Evolutionary conservation across 2,329 filamentous ascomycete genomes (phyloP).

Genomic region (Leptosphaerulina australis): DNA sequence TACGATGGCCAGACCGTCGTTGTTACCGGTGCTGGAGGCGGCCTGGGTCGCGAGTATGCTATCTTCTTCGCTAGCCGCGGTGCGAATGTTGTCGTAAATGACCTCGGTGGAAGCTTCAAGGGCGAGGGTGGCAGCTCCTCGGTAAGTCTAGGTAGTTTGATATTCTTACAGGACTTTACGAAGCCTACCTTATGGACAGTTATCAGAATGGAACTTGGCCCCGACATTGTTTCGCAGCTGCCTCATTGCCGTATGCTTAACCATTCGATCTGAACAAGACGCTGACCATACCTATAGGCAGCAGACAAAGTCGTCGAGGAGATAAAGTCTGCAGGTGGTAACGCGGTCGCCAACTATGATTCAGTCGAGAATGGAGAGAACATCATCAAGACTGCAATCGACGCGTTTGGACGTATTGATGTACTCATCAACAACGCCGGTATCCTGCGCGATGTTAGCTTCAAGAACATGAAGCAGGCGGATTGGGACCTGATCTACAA

Average conservation of each 20-base stretch:
- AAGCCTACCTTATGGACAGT: neutral
- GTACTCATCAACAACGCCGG: slow-evolving; percentile 98
- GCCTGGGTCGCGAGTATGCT: slow-evolving; percentile 81
- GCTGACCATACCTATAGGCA: slow-evolving; percentile 58
- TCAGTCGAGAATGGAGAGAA: slow-evolving; percentile 89
- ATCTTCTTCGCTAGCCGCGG: slow-evolving; percentile 90
- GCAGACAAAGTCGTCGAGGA: slow-evolving; percentile 83
- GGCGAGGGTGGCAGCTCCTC: slow-evolving; percentile 87
- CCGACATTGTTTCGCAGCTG: neutral
- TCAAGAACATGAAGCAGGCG: slow-evolving; percentile 97
- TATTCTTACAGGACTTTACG: too few species aligned
- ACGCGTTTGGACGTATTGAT: slow-evolving; percentile 84
- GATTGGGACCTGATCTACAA: slow-evolving; percentile 96
- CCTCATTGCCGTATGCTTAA: slow-evolving; percentile 3
- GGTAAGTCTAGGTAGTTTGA: slow-evolving; percentile 58
- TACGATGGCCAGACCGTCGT: slow-evolving; percentile 91
- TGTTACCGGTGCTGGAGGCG: slow-evolving; percentile 84
- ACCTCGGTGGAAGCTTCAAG: slow-evolving; percentile 90
- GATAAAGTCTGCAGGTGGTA: slow-evolving; percentile 86
- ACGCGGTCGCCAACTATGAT: slow-evolving; percentile 98
- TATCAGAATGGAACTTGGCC: neutral
- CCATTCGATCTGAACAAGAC: neutral
- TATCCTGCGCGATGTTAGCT: slow-evolving; percentile 91
- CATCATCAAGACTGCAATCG: slow-evolving; percentile 89
- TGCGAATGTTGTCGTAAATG: slow-evolving; percentile 95